Percentiles rank a stretch among this genome's conserved stretches.
Evolutionary conservation across 768 basidiomycete species (phyloP).

Genomic region (Rhizopogon roseolus): DNA sequence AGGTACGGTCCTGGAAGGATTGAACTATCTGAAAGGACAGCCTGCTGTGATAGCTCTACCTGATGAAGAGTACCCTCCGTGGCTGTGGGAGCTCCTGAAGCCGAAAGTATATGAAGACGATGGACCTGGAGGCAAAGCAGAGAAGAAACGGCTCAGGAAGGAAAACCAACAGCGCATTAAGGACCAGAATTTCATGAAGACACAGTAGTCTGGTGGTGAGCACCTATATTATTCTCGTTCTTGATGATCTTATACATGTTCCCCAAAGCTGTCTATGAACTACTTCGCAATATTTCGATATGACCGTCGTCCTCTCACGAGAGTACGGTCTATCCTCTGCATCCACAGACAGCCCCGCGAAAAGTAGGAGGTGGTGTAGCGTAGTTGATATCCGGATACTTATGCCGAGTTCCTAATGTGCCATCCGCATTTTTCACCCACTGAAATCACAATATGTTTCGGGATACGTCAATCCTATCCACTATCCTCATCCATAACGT

Average conservation of each 20-base stretch:
- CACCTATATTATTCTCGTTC: neutral
- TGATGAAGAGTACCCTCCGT: conserved; percentile 83
- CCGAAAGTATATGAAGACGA: conserved; percentile 61
- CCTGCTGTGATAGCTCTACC: conserved; percentile 67
- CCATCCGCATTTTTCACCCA: neutral
- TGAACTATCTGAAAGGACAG: conserved; percentile 82
- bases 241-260: neutral
- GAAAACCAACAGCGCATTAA: conserved; percentile 68
- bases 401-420: neutral
- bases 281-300: neutral
- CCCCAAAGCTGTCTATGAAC: neutral
- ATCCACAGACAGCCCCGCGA: neutral
- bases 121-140: conserved; percentile 66
- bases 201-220: conserved; percentile 41
- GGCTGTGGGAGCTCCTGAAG: conserved; percentile 80
- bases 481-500: conserved; percentile 33
- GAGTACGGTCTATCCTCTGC: neutral
- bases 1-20: conserved; percentile 73
- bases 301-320: neutral
- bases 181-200: conserved; percentile 83
- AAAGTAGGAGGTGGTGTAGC: neutral
- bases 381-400: neutral
- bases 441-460: neutral
- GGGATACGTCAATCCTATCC: conserved; percentile 16
- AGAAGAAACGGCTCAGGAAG: conserved; percentile 50